Percentiles rank a stretch among this genome's conserved stretches.
Conservation (phyloP, 1,284 basidiomycete species). For the Anthracocystis panici-leucophaei region DNA sequence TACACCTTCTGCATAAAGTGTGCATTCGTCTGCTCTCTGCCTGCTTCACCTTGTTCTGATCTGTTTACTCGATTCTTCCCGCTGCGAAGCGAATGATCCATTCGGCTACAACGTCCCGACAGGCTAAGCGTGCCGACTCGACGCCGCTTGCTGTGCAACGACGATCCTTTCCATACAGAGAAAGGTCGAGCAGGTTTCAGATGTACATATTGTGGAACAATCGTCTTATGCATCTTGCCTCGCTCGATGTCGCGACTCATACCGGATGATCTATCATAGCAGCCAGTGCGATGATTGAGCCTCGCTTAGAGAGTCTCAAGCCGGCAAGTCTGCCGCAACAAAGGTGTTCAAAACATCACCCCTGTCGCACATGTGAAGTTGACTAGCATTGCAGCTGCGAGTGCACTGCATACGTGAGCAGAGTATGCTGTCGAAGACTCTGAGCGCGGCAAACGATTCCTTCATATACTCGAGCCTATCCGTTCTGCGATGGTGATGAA, state of each 20-base stretch:
- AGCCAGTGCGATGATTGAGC: not conserved
- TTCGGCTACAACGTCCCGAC: not conserved
- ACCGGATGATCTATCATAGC: not conserved
- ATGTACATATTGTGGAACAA: constrained; percentile 17
- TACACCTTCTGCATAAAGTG: not conserved
- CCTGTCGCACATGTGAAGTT: not conserved
- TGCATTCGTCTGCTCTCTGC: constrained; percentile 3
- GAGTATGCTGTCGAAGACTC: not conserved
- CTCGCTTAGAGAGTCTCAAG: constrained; percentile 11
- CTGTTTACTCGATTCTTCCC: constrained; percentile 7
- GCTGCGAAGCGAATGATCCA: not conserved
- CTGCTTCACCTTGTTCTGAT: not conserved
- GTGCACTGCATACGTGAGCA: not conserved
- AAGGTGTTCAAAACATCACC: constrained; percentile 12
- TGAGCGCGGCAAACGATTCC: not conserved
- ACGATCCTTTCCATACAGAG: constrained; percentile 36
- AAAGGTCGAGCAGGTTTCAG: constrained; percentile 20
- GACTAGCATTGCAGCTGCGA: not conserved
- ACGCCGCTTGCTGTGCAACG: constrained; percentile 18
- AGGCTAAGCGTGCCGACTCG: constrained; percentile 11
- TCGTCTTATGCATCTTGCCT: not conserved
- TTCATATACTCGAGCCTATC: constrained; percentile 4
- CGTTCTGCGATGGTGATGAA: not conserved
- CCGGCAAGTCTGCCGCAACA: not conserved
- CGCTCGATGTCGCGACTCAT: not conserved